phyloP scores from a whole-genome alignment of 345 rosid species.

The Eucalyptus regnans region DNA sequence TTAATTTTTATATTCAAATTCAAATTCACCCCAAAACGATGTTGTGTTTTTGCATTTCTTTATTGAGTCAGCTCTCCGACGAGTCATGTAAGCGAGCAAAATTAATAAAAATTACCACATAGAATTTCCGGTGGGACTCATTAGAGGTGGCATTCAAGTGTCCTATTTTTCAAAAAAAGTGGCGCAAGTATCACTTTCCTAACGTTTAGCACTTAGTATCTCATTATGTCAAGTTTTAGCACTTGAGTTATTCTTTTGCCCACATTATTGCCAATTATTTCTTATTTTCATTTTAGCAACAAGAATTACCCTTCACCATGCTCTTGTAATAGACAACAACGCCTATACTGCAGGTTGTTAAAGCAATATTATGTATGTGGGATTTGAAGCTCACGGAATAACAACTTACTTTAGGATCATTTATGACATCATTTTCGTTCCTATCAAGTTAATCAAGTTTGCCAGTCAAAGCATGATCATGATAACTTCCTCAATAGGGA shows the following conservation, averaged over 20 bases:
- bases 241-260: too few species aligned
- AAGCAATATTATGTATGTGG: neutral
- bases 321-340: neutral
- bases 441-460: neutral
- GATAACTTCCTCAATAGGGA: neutral
- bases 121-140: accelerated
- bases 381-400: neutral
- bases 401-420: neutral
- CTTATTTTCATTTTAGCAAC: neutral
- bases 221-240: too few species aligned
- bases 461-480: neutral
- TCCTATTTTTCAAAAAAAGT: too few species aligned
- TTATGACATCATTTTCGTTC: neutral
- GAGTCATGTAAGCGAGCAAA: accelerated
- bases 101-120: too few species aligned
- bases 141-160: too few species aligned
- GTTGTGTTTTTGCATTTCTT: too few species aligned
- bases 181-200: too few species aligned
- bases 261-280: neutral
- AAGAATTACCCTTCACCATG: neutral
- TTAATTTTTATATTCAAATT: too few species aligned
- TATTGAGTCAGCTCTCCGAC: accelerated
- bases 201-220: too few species aligned
- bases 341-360: neutral
- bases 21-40: accelerated